Conservation (phyloP, 768 basidiomycete genomes). For the Suillus fuscotomentosus region DNA sequence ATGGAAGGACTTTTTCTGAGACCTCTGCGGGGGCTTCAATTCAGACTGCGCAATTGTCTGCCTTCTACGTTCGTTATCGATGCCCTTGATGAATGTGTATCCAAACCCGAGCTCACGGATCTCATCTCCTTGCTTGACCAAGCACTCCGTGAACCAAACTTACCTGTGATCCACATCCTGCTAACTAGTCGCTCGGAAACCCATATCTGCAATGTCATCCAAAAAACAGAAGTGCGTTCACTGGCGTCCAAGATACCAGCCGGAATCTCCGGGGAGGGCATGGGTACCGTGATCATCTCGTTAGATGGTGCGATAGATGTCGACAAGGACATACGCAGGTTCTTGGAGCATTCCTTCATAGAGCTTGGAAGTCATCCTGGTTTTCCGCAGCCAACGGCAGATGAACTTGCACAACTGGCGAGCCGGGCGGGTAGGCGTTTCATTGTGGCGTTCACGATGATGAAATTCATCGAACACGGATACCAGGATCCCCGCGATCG, state of each 20-base stretch:
- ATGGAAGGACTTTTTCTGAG: not conserved
- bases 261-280: not conserved
- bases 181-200: not conserved
- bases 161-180: not conserved
- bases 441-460: not conserved
- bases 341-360: not conserved
- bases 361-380: not conserved
- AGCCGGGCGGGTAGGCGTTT: not conserved
- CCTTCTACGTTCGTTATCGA: not conserved
- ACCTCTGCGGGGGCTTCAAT: not conserved
- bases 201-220: not conserved
- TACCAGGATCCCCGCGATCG: not conserved
- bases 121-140: not conserved
- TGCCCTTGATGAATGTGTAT: not conserved
- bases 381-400: not conserved
- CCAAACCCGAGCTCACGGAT: rapidly evolving
- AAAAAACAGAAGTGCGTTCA: rapidly evolving
- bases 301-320: not conserved
- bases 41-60: not conserved
- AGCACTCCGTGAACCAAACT: not conserved
- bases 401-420: not conserved
- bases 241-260: not conserved
- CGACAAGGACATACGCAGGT: not conserved
- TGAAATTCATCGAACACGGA: not conserved
- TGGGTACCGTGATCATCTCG: not conserved